phyloP scores from a whole-genome alignment of 2,329 filamentous ascomycete genomes.

The Colletotrichum neosansevieriae region DNA sequence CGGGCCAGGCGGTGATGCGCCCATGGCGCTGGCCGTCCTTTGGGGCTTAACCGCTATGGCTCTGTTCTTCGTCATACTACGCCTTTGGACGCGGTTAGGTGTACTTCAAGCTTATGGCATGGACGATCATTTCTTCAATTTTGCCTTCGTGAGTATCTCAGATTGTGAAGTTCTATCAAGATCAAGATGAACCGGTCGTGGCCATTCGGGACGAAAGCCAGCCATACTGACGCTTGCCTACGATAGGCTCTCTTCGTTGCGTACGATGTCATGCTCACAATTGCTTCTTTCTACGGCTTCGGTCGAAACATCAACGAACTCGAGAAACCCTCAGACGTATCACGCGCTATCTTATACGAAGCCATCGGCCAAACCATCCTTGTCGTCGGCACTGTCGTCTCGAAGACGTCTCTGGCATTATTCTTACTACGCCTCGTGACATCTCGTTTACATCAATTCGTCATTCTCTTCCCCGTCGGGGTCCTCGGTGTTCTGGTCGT shows the following conservation, averaged over 20 bases:
- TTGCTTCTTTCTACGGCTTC: conserved; percentile 34
- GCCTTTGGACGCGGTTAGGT: conserved; percentile 51
- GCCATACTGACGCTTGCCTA: not conserved
- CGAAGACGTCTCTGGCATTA: conserved; percentile 36
- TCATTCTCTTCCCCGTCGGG: conserved; percentile 28
- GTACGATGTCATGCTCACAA: conserved; percentile 37
- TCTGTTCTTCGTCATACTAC: conserved; percentile 49
- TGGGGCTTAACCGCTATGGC: conserved; percentile 45
- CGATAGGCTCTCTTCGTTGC: conserved; percentile 28
- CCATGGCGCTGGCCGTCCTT: conserved; percentile 44
- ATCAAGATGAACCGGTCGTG: not conserved
- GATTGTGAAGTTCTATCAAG: too few relatives aligned
- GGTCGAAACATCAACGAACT: conserved; percentile 32
- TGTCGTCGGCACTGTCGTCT: conserved; percentile 35
- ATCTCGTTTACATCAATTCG: conserved; percentile 18
- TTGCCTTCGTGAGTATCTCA: conserved; percentile 30
- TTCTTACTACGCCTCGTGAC: conserved; percentile 38
- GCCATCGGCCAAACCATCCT: conserved; percentile 38
- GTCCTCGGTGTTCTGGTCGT: conserved; percentile 22
- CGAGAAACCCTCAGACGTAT: conserved; percentile 1
- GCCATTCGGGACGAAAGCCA: not conserved
- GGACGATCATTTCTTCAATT: conserved; percentile 39
- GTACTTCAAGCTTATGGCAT: conserved; percentile 36
- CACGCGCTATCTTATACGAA: conserved; percentile 33
- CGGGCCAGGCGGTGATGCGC: conserved; percentile 37